Evolutionary conservation across 768 basidiomycete species (phyloP), one percentile per base, ranked within the genome.

Genomic region (Asterophora parasitica): DNA sequence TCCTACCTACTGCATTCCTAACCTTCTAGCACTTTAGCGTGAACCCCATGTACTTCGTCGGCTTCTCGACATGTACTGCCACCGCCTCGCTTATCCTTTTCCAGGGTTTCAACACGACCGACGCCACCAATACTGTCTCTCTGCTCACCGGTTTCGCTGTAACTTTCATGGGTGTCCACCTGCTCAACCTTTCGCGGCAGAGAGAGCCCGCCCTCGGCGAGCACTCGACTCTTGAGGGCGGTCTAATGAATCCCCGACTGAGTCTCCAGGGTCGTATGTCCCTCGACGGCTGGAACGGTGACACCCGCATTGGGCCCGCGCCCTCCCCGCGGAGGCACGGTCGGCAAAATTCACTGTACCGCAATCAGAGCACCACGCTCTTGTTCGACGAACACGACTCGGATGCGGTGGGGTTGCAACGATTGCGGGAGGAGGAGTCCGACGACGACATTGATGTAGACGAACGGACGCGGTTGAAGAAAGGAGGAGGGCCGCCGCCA

Each of bases 11-110:
- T 16, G 33, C 26, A 32, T 23, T 47, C 17, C 41, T 51, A 2
- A 47, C 44, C 41, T 8, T 33, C 4, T 42, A 13, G 39, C 30
- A 26, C 17, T 36, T 17, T 55, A 95, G 92, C 41, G 94, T 98
- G 43, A 98, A 98, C 64, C 95, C 94, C 0, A 87, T 96, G 74
- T 98, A 98, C 69, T 97, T 93, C 61, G 95, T 97, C 65, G 86
- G 90, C 64, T 99, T 99, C 72, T 91, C 92, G 13, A 88, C 89
- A 2, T 85, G 87, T 4, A 97, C 94, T 39, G 87, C 95, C 61
- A 74, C 96, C 35, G 92, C 96, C 0, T 96, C 92, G 51, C 78
- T 96, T 50, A 95, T 99, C 58, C 79, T 99, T 52, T 97, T 98
- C 78, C 88, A 93, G 73, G 96, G 96, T 0, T 88, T 98, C 74